A percentile compares a stretch with the other conserved stretches of the same genome.
These are phyloP conservation scores for Nicotiana undulata DNA, from an alignment of 257 asterid species.

Conservation along the genomic window DNA sequence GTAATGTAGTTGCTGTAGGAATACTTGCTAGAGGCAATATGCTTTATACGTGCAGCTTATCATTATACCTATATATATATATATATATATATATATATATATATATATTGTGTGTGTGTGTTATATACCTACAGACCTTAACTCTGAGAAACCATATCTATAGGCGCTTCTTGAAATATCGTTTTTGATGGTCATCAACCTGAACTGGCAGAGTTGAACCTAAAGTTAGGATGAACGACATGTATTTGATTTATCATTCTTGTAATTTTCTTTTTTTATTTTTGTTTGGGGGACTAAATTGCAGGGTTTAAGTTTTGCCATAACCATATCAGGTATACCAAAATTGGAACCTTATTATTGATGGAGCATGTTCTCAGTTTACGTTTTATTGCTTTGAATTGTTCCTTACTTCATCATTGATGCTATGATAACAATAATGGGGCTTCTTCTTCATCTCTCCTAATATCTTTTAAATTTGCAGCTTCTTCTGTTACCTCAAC, in stretches of 20 bases:
- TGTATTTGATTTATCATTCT: background rate
- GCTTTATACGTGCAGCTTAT: too few relatives aligned
- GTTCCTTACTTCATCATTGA: background rate
- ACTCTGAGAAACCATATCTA: background rate
- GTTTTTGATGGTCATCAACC: background rate
- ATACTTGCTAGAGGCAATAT: background rate
- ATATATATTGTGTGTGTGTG: too few relatives aligned
- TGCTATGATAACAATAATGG: background rate
- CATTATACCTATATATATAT: too few relatives aligned
- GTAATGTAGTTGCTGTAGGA: background rate
- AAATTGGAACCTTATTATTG: background rate
- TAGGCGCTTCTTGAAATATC: background rate
- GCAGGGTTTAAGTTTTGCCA: background rate
- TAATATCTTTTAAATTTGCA: conserved; percentile 29
- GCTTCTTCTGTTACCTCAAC: conserved; percentile 91
- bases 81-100: too few relatives aligned
- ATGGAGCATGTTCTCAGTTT: background rate
- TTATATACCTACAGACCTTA: background rate
- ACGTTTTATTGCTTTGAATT: background rate
- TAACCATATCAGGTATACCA: background rate
- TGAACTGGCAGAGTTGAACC: background rate
- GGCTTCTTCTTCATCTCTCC: background rate
- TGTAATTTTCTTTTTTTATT: too few relatives aligned
- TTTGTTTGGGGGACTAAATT: too few relatives aligned
- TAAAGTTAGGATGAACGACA: background rate